Evolutionary conservation across 768 basidiomycete species (phyloP), one percentile per base, ranked within the genome.

Genomic region (Pilatotrama ljubarskyi): DNA sequence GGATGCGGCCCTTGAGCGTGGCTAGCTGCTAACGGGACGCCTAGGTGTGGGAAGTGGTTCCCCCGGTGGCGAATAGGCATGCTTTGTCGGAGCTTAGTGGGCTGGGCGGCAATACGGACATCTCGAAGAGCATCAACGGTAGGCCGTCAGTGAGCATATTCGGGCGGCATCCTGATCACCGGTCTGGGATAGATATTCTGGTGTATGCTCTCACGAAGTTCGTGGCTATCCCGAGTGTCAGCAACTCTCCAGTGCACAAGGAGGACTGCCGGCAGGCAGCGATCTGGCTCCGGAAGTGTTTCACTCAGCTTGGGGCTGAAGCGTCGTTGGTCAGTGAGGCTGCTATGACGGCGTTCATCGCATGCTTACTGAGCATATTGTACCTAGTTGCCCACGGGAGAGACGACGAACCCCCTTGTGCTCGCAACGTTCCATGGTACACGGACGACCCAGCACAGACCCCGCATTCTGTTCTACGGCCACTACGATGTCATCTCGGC

Each of bases 401-500:
- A 90, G 65, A 84, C 83, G 1, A 82, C 80, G 55, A 97, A 92
- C 70, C 96, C 97, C 0, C 78, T 98, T 9, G 95, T 98, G 0
- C 79, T 97, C 10, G 95, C 89, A 0, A 94, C 86, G 1, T 99
- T 98, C 72, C 78, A 80, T 36, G 91, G 93, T 3, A 81, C 83
- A 17, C 81, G 87, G 67, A 77, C 80, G 2, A 79, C 63, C 2
- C 47, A 14, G 72, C 76, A 25, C 65, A 60, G 20, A 60, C 90
- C 84, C 7, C 82, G 95, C 5, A 80, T 98, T 2, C 76, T 98
- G 13, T 95, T 96, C 73, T 99, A 98, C 65, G 96, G 95, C 2
- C 97, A 99, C 72, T 99, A 98, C 75, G 97, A 99, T 66, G 93
- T 98, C n/a, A 92, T 98, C 48, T 78, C 88, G 0, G 94, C 95